Conservation (phyloP, 2,329 filamentous ascomycete species). For the Plectosphaerella sp. region DNA sequence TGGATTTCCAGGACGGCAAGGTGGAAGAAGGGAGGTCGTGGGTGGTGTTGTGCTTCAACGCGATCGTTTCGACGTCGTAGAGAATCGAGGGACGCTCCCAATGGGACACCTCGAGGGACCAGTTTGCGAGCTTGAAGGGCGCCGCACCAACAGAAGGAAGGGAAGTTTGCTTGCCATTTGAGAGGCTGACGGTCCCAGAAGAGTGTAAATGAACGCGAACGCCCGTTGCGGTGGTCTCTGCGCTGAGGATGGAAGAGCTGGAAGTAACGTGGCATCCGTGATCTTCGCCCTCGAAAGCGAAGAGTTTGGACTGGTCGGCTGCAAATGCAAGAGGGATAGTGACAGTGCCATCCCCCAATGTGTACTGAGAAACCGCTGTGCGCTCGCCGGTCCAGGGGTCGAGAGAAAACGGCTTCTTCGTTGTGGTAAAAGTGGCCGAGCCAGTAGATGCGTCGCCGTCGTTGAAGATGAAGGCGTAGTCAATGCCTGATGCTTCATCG, state of each 20-base stretch:
- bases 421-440: background rate
- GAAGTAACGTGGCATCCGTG: background rate
- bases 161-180: background rate
- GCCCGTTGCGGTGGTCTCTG: background rate
- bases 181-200: background rate
- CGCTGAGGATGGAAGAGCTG: background rate
- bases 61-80: background rate
- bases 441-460: background rate
- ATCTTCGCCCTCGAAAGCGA: background rate
- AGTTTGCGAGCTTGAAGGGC: background rate
- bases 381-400: constrained; percentile 6
- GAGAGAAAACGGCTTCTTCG: background rate
- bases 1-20: constrained; percentile 3
- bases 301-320: constrained; percentile 4
- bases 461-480: constrained; percentile 4
- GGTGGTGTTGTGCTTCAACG: constrained; percentile 5
- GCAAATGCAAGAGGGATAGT: constrained; percentile 2
- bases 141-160: background rate
- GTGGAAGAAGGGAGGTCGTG: background rate
- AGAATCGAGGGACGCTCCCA: constrained; percentile 7
- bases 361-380: constrained; percentile 2
- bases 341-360: background rate
- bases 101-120: constrained; percentile 3
- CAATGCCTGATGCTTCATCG: background rate
- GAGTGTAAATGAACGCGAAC: background rate